Percentiles rank a stretch among this genome's conserved stretches.
Conservation (phyloP, 225 moss, liverwort and hornwort genomes). For the Sphagnum contortum region DNA sequence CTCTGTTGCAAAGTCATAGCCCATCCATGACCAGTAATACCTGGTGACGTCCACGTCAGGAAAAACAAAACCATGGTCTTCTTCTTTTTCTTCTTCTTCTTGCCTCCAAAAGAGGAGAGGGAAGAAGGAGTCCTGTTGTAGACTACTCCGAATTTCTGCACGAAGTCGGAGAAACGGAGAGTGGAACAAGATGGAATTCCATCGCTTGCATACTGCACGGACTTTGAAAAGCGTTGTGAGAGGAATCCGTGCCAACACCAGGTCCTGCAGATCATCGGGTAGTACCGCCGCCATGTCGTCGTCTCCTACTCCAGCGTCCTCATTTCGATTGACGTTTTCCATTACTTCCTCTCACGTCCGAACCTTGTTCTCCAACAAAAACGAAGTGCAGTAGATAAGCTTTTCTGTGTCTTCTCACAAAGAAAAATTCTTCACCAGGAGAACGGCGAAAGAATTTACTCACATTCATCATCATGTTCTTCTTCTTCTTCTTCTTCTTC, state of each 20-base stretch:
- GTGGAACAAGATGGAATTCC: constrained; percentile 24
- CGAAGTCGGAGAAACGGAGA: constrained; percentile 29
- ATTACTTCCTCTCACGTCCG: no score
- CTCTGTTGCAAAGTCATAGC: constrained; percentile 23
- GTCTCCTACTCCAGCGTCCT: no score
- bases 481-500: no score
- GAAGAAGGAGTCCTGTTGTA: constrained; percentile 23
- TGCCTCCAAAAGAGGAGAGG: constrained; percentile 41
- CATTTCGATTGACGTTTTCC: no score
- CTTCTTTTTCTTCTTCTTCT: constrained; percentile 10
- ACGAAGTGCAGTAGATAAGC: no score
- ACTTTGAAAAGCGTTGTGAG: constrained; percentile 19
- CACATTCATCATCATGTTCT: no score
- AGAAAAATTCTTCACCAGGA: no score
- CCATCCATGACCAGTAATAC: constrained; percentile 41
- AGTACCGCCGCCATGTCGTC: constrained; percentile 15
- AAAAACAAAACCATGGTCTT: neutral
- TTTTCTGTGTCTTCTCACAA: no score
- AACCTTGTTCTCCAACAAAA: no score
- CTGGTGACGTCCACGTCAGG: neutral
- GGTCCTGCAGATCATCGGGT: constrained; percentile 31
- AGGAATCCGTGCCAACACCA: constrained; percentile 34
- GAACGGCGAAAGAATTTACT: no score
- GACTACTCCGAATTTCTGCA: constrained; percentile 3
- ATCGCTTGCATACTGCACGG: constrained; percentile 41